Base-by-base conservation (phyloP, 2,329 filamentous ascomycete species). In the Pyrenophora graminea region DNA sequence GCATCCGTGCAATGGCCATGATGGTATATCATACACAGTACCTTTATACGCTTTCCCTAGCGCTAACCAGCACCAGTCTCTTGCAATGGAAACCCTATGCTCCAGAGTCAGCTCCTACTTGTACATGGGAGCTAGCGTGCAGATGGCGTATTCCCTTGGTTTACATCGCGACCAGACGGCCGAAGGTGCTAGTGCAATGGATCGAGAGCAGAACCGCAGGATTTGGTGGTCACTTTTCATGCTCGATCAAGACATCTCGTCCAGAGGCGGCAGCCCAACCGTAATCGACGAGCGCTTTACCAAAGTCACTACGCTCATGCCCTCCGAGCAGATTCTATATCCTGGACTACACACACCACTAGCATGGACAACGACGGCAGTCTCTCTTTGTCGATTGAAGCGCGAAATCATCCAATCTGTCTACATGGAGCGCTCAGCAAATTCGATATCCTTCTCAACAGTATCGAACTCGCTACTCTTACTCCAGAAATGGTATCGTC, bases 151-250 rank as follows among this genome's bases (percentile, higher is more conserved):
- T 43, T 69, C 71, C 10, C 60, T 73, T 6, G 71, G 71, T 21
- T 44, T 73, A 15, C 70, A 73, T 54, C 67, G 69, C 6, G 68
- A 73, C 30, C 66, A 71, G 36, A 30, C 68, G n/a, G 63, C 68
- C 0, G 61, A 64, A 9, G 63, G 62, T 5, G 64, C 61, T 4
- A 57, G 56, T 6, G 48, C 59, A 6, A 53, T 69, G 46, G 69
- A 72, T 25, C 62, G 66, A 23, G 69, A 73, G 32, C 68, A 68
- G 31, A 67, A 70, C 41, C 64, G 71, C 6, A 62, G 71, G 12
- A 68, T 73, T 38, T 73, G 71, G 71, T 73, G 70, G 70, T 71
- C 71, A 7, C 43, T 73, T 8, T 72, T 68, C 38, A 63, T 56
- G 1, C 68, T 73, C 3, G 71, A 73, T 33, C 64, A 70, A 42